These are phyloP conservation scores for Trypanosoma cruzi DNA, from an alignment of 208 protist genomes.

Conservation along the genomic window DNA sequence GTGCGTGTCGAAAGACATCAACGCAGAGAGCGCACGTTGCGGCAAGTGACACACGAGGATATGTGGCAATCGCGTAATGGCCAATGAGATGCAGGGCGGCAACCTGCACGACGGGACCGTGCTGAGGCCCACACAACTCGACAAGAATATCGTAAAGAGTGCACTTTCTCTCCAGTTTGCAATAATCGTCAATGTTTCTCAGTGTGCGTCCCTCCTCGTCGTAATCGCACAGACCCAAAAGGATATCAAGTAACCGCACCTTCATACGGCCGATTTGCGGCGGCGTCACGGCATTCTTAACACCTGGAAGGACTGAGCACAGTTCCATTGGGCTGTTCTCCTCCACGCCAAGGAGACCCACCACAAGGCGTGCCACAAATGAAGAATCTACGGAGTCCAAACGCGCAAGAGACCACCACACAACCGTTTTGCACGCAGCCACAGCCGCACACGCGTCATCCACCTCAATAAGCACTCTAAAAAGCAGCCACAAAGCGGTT, in stretches of 20 bases:
- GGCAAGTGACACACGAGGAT: constrained; percentile 58
- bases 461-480: constrained; percentile 42
- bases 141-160: constrained; percentile 51
- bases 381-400: constrained; percentile 56
- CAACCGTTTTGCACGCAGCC: constrained; percentile 44
- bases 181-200: constrained; percentile 65
- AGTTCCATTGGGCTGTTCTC: background rate
- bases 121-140: constrained; percentile 33
- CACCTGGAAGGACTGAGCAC: background rate
- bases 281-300: constrained; percentile 8
- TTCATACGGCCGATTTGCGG: constrained; percentile 34
- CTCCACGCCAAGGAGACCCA: constrained; percentile 9
- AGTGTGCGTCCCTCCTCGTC: constrained; percentile 68
- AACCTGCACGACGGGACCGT: constrained; percentile 57
- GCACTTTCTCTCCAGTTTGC: constrained; percentile 6
- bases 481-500: constrained; percentile 29
- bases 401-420: constrained; percentile 80
- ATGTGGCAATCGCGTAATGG: constrained; percentile 39
- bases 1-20: constrained; percentile 75
- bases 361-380: constrained; percentile 32
- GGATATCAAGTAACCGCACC: constrained; percentile 69
- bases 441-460: constrained; percentile 52
- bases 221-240: constrained; percentile 80
- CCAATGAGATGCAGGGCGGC: constrained; percentile 72
- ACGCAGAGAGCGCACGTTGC: constrained; percentile 44